These are phyloP conservation scores for Astragalus membranaceus DNA, from an alignment of 306 rosid genomes.

Conservation along the genomic window DNA sequence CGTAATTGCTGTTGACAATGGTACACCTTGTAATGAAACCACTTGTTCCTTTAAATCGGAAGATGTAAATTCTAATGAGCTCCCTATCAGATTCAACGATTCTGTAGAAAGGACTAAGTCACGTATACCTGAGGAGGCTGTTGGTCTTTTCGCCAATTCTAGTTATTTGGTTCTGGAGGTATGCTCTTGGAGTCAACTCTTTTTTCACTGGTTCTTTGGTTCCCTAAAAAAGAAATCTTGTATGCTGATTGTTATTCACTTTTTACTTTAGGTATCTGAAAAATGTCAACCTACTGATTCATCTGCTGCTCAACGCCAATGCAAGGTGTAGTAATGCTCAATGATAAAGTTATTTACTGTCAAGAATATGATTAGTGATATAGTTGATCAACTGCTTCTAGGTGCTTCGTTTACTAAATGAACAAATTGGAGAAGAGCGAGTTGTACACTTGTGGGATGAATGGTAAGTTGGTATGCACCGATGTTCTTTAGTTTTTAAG, in stretches of 20 bases:
- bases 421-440: slow-evolving; percentile 68
- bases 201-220: not conserved
- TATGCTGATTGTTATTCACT: slow-evolving; percentile 15
- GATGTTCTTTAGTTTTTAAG: slow-evolving; percentile 4
- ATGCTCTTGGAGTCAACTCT: slow-evolving; percentile 15
- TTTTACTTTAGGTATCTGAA: slow-evolving; percentile 59
- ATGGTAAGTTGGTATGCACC: slow-evolving; percentile 47
- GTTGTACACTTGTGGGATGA: slow-evolving; percentile 60
- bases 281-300: slow-evolving; percentile 39
- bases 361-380: slow-evolving; percentile 11
- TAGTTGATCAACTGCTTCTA: slow-evolving; percentile 32
- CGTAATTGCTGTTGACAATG: slow-evolving; percentile 64
- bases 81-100: slow-evolving; percentile 28
- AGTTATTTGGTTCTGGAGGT: slow-evolving; percentile 91
- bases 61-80: slow-evolving; percentile 27
- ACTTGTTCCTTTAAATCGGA: slow-evolving; percentile 31
- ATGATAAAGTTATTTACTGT: not conserved
- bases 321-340: slow-evolving; percentile 56
- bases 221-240: not conserved
- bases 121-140: slow-evolving; percentile 7
- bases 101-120: slow-evolving; percentile 18
- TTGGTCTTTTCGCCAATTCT: slow-evolving; percentile 18
- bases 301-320: slow-evolving; percentile 37
- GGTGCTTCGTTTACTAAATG: slow-evolving; percentile 87
- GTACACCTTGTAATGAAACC: slow-evolving; percentile 23